Evolutionary conservation across 1,139 yeast genomes (phyloP), one percentile per base, ranked within the genome.

Genomic region (Pichia sp.): DNA sequence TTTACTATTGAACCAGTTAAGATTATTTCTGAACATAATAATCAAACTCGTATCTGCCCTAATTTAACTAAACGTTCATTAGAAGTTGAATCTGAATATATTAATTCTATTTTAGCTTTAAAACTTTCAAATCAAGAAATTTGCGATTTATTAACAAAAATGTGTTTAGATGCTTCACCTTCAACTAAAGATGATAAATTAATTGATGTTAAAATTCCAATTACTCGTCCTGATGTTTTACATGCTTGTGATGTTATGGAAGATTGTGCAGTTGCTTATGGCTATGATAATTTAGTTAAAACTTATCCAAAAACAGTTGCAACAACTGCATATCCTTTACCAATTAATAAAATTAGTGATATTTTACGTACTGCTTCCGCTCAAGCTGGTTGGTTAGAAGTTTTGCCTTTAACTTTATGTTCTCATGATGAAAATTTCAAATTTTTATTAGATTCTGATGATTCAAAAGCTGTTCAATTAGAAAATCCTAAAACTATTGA

Each of bases 241-340:
- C 99, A 94, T 67, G 96, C 89, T 66, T 92, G 98, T 74, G 99
- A 94, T 67, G 84, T 94, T 56, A 86, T 94, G 96, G 99, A 94
- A 68, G 99, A 94, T 66, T 96, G 90, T 40, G 98, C 97, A 43
- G 84, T 94, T 62, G 95, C 89, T 31, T 94, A 89, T 63, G 99
- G 98, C 49, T 94, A 83, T 73, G 86, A 90, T 68, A 87, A 87
- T 64, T 75, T 94, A 61, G 75, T 75, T 52, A 87, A 82, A 67
- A 82, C 95, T 46, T 84, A 84, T 63, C 94, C 95, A 50, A 71
- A 80, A 55, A 74, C 90, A 47, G 83, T 86, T 39, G 80, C 90
- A 42, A 78, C 89, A 48, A 83, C 87, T 53, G 96, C 96, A 20
- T 74, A 85, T 47, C 89, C 97, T 41, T 77, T 90, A 62, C 96